Evolutionary conservation across 2,329 filamentous ascomycete species (phyloP).

Genomic region (Metarhizium humberi): DNA sequence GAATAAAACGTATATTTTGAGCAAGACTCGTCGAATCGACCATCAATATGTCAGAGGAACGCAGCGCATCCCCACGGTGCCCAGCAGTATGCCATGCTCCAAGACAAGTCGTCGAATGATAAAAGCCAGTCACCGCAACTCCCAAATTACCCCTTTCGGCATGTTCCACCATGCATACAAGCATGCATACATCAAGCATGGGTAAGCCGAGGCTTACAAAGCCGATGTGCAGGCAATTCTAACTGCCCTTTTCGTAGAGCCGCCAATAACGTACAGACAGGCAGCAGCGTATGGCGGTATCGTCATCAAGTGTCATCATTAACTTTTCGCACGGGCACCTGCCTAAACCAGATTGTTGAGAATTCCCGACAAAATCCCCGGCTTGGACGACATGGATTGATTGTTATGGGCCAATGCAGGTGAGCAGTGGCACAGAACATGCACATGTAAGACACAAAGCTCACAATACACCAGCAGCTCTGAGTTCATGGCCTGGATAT

Average conservation of each 20-base stretch:
- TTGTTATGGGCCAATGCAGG: too few species aligned
- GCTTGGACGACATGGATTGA: too few species aligned
- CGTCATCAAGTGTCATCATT: too few species aligned
- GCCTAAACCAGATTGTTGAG: too few species aligned
- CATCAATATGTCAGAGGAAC: neutral
- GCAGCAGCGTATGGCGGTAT: too few species aligned
- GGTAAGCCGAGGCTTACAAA: slow-evolving; percentile 18
- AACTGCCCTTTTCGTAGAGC: slow-evolving; percentile 43
- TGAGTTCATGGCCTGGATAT: too few species aligned
- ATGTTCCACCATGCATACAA: slow-evolving; percentile 2
- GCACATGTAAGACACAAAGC: too few species aligned
- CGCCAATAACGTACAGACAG: slow-evolving; percentile 36
- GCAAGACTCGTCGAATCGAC: neutral
- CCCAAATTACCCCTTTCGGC: slow-evolving; percentile 24
- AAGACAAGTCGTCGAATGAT: slow-evolving; percentile 37
- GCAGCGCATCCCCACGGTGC: slow-evolving; percentile 3
- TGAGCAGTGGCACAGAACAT: too few species aligned
- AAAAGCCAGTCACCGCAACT: slow-evolving; percentile 9
- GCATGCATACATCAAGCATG: neutral
- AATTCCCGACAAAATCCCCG: too few species aligned
- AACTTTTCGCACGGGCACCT: too few species aligned
- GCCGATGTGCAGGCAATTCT: slow-evolving; percentile 47
- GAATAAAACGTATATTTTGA: slow-evolving; percentile 4
- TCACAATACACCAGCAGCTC: too few species aligned
- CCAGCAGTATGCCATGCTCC: slow-evolving; percentile 50